A percentile compares a stretch with the other conserved stretches of the same genome.
Conservation (phyloP, 164 flowering plant species). For the Taxillus chinensis region DNA sequence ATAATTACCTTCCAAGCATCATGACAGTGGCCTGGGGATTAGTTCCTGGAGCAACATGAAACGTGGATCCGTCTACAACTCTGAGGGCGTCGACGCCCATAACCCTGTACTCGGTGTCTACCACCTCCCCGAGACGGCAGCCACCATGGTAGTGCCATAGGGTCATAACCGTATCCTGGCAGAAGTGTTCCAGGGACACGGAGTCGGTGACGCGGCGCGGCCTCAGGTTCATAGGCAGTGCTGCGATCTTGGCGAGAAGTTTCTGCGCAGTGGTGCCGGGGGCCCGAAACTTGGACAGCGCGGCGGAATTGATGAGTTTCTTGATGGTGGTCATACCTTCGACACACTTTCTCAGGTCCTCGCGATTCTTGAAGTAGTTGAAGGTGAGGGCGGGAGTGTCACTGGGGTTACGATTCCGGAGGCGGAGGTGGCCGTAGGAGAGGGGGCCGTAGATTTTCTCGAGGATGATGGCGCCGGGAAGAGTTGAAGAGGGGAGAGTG, state of each 20-base stretch:
- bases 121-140: constrained; percentile 64
- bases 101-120: constrained; percentile 49
- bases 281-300: constrained; percentile 38
- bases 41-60: constrained; percentile 62
- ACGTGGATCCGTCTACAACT: constrained; percentile 71
- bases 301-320: constrained; percentile 33
- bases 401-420: constrained; percentile 29
- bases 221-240: constrained; percentile 39
- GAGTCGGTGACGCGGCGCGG: constrained; percentile 31
- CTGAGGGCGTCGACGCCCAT: constrained; percentile 57
- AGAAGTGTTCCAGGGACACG: constrained; percentile 48
- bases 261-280: constrained; percentile 14
- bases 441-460: constrained; percentile 55
- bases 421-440: constrained; percentile 50
- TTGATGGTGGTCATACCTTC: constrained; percentile 41
- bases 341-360: constrained; percentile 46
- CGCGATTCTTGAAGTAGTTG: constrained; percentile 57
- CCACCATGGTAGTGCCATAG: constrained; percentile 97
- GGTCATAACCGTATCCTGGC: constrained; percentile 73
- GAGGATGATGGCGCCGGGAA: constrained; percentile 42
- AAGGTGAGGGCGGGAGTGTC: constrained; percentile 58
- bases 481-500: constrained; percentile 2
- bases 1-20: constrained; percentile 87
- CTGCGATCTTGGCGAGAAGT: constrained; percentile 18
- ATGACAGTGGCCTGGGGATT: constrained; percentile 91